Base-by-base conservation (phyloP, 2,329 filamentous ascomycete species). In the Diaporthe capsici region DNA sequence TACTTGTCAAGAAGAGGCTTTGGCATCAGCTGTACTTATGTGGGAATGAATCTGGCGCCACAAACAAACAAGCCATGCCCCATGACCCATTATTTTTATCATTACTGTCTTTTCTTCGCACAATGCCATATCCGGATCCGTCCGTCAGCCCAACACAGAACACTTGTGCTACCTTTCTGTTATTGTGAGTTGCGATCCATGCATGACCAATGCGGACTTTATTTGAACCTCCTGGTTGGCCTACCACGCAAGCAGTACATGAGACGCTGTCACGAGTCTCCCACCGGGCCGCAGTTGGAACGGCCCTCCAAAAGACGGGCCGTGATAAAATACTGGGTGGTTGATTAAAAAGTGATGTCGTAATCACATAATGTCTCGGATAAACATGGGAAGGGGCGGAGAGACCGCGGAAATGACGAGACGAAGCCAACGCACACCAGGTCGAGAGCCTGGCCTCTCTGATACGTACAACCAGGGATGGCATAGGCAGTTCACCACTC, bases 371-470 rank as follows among this genome's bases (percentile, higher is more conserved):
- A 13, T 70, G 65, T 70, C 65, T 70, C 49, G 65, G 31, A 70
- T 55, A 6, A 31, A 15, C 15, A 53, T 55, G 49, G 47, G 34
- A 68, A 70, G 65, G 65, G 65, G 22, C 42, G 49, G 65, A n/a
- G 25, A 70, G 65, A 55, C 49, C 34, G 49, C 34, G 65, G 65
- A 70, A 70, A 55, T 70, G 65, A 70, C 22, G 12, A 70, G 49
- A 42, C 31, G 34, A 9, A 28, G 31, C 47, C n/a, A 17, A 53
- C 6, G n/a, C 13, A 10, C 31, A 34, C 25, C 37, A 39, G 53
- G 28, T 57, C 53, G 15, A 57, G 31, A 22, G 20, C 60, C 60
- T 44, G 60, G 20, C 15, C 61, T 10, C 22, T 20, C 17, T 42
- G 42, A 7, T 49, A 37, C 39, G 25, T 34, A 55, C 1, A 55